These are phyloP conservation scores for Entomortierella chlamydospora DNA, from an alignment of 192 early-diverging fungal genomes.

Conservation along the genomic window DNA sequence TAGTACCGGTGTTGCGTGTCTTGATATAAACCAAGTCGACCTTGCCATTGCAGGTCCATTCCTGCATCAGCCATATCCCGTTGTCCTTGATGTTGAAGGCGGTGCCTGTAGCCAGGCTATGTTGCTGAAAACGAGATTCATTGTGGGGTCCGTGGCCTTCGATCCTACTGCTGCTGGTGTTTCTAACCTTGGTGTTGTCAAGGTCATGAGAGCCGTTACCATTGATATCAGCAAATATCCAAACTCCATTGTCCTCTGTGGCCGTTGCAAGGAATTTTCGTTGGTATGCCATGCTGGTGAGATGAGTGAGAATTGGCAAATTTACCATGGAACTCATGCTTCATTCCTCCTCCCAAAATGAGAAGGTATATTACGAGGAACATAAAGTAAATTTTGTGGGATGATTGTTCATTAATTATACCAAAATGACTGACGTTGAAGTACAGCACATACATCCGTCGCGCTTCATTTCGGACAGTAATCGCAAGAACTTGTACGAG, in stretches of 20 bases:
- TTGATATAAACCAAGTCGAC: conserved; percentile 4
- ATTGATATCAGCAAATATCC: conserved; percentile 11
- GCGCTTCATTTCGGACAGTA: no score
- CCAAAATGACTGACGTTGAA: no score
- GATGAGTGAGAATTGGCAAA: no score
- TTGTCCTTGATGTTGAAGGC: conserved; percentile 1
- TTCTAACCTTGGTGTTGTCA: conserved; percentile 4
- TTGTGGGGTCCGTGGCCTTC: conserved; percentile 1
- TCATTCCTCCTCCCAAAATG: no score
- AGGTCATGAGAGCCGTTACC: conserved; percentile 4
- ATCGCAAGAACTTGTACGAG: no score
- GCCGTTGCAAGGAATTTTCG: background rate
- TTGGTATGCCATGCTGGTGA: conserved; percentile 11
- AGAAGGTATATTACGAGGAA: no score
- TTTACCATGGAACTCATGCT: no score
- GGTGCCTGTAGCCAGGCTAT: background rate
- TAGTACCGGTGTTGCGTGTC: no score
- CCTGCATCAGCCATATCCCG: conserved; percentile 8
- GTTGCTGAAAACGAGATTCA: conserved; percentile 9
- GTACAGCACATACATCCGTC: no score
- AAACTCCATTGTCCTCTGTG: conserved; percentile 9
- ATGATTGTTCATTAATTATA: no score
- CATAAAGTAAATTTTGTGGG: no score
- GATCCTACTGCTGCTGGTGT: conserved; percentile 6
- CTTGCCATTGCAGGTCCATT: conserved; percentile 9